A percentile compares a stretch with the other conserved stretches of the same genome.
These are phyloP conservation scores for Pseudoneurospora amorphoporcata DNA, from an alignment of 495 filamentous ascomycete genomes.

Conservation along the genomic window DNA sequence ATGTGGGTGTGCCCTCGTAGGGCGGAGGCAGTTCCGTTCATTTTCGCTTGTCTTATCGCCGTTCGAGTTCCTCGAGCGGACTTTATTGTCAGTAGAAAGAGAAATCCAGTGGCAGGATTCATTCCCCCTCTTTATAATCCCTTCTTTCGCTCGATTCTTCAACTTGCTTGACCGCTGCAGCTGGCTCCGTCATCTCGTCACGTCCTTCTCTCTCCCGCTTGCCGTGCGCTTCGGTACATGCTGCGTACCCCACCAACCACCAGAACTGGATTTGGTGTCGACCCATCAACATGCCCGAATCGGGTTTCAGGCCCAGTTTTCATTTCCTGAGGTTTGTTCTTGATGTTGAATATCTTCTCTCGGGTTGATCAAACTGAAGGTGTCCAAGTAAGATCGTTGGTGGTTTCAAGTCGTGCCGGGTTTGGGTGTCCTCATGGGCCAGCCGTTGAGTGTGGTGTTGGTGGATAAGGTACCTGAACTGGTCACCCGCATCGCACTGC, in stretches of 20 bases:
- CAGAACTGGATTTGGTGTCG: neutral
- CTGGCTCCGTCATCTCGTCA: slow-evolving; percentile 4
- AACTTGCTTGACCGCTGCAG: slow-evolving; percentile 15
- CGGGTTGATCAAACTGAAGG: neutral
- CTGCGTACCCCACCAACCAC: slow-evolving; percentile 12
- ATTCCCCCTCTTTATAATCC: neutral
- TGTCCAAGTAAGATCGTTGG: neutral
- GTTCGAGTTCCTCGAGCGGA: neutral
- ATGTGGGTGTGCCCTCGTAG: neutral
- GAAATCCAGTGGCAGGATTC: neutral
- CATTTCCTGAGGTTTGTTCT: neutral
- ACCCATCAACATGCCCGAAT: neutral
- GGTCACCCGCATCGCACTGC: neutral
- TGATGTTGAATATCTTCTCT: neutral
- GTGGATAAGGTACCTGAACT: neutral
- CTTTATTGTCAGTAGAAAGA: neutral
- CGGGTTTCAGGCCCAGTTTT: neutral
- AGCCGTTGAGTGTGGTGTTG: too few relatives aligned
- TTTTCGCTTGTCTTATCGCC: neutral
- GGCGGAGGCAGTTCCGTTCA: neutral
- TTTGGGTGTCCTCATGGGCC: neutral
- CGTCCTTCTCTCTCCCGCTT: slow-evolving; percentile 5
- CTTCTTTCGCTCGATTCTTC: neutral
- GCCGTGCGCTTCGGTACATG: neutral
- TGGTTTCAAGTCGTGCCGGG: neutral